A percentile compares a stretch with the other conserved stretches of the same genome.
phyloP scores from a whole-genome alignment of 2,329 filamentous ascomycete genomes.

The Neofusicoccum ribis region DNA sequence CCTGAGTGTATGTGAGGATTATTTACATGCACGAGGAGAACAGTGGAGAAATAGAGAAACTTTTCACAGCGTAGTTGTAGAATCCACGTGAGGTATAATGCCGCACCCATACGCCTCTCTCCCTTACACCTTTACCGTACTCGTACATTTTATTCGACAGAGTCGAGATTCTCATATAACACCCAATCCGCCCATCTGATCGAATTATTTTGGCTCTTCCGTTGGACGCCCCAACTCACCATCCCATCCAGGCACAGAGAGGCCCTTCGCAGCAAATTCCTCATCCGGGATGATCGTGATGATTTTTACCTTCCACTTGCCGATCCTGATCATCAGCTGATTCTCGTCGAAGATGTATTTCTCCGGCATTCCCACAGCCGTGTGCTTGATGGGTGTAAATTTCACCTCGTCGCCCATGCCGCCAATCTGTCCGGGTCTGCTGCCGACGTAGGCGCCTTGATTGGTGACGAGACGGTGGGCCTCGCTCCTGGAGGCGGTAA shows the following conservation, averaged over 20 bases:
- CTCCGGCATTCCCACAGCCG: constrained; percentile 58
- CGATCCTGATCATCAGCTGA: constrained; percentile 56
- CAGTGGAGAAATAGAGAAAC: no score
- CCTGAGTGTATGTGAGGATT: no score
- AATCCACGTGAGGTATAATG: no score
- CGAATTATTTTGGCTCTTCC: no score
- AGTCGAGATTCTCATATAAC: neutral
- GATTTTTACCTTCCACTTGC: constrained; percentile 62
- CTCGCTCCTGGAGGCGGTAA: constrained; percentile 58
- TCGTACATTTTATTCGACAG: neutral
- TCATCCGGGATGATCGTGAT: constrained; percentile 57
- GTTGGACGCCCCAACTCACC: neutral
- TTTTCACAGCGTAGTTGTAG: no score
- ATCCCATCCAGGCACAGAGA: constrained; percentile 52
- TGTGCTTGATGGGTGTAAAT: constrained; percentile 63
- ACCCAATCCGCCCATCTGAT: no score
- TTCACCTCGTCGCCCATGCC: constrained; percentile 55
- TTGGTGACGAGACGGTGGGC: constrained; percentile 58
- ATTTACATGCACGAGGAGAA: no score
- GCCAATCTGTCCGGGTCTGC: constrained; percentile 44
- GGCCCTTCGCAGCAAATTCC: constrained; percentile 49
- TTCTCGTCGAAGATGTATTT: constrained; percentile 61
- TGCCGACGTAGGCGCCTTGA: constrained; percentile 63
- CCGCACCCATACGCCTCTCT: no score
- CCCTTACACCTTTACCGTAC: no score